Base-by-base conservation (phyloP, 1,284 basidiomycete species). In the Tilletia setariae region DNA sequence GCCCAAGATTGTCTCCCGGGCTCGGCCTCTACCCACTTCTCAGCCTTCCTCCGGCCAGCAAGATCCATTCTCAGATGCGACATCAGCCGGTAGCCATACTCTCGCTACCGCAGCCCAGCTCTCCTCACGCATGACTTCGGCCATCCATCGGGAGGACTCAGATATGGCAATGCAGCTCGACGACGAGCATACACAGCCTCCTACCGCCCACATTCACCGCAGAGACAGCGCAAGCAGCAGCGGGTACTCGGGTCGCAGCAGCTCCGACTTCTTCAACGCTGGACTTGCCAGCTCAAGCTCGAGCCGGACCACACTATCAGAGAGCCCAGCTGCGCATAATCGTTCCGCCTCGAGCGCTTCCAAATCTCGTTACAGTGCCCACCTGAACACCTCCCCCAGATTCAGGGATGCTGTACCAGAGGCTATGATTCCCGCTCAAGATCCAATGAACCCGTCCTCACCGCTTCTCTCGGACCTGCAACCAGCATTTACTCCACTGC, bases 141-240 rank as follows among this genome's bases (percentile, higher is more conserved):
- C 56, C 23, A 32, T 61, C 9, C 56, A 61, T 21, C 21, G 21
- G 13, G 21, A 53, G 21, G 51, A 49, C 19, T 7, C 3, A 6
- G 46, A 49, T 16, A n/a, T 23, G 46, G 16, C 30, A 7, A 61
- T 61, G 56, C 56, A 61, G 25, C 7, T 61, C 25, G 56, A 61
- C 21, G 56, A 61, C 15, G 56, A 32, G 13, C 16, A 23, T 19
- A 6, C 46, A 16, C 46, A n/a, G 46, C 46, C 46, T 49, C 16
- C 46, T 49, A 16, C 46, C 21, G 6, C 16, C 46, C 46, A 49
- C 19, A 16, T 6, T 16, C 46, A 6, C 46, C 56, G 56, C 13
- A 61, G 56, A 30, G 56, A 61, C 28, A 61, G 56, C 28, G 46
- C 46, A 4, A 61, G 56, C 30, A 61, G 56, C 56, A 61, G 56